Base-by-base conservation (phyloP, 2,329 filamentous ascomycete genomes). In the Talaromyces sp. region DNA sequence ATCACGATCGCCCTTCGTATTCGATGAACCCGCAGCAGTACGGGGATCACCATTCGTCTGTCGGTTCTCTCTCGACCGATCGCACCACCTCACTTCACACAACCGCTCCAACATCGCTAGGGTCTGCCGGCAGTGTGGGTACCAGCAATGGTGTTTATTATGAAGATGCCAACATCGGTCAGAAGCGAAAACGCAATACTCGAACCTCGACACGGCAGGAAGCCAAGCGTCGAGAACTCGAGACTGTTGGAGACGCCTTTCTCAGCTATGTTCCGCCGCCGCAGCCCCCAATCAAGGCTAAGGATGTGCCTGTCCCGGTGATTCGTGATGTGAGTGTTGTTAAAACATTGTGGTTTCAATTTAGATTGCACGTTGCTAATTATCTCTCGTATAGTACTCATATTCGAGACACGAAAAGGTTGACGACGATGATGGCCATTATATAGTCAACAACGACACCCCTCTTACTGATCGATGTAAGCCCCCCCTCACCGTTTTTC, bases 391-490 rank as follows among this genome's bases (percentile, higher is more conserved):
- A 38, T 64, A 84, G 80, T 79, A 77, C 62, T 72, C 75, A 3
- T 77, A 76, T 64, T 68, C 72, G 54, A 79, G 81, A 61, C 75
- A 86, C 65, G 81, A 87, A 67, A 94, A 95, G 72, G 88, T 94
- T 51, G 94, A 99, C 69, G 94, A 99, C 66, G 92, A 97, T 52
- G 94, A 99, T 68, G 94, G 94, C 5, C 94, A 99, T 75, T 99
- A 97, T 72, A 91, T 97, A 67, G 92, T 99, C 24, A 87, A 90
- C 1, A 89, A 92, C 31, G 91, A 96, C 66, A 89, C 89, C 11
- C 86, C 90, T 62, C 80, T 99, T 57, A 96, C 94, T 14, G 87
- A 94, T 51, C 84, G 91, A 84, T 99, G 92, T 96, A 83, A 75
- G 91, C 84, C 46, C 58, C 24, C 51, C 64, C 26, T 65, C 54